Evolutionary conservation across 169 alveolate species (phyloP), one percentile per base, ranked within the genome.

Genomic region (Plasmodium malariae): DNA sequence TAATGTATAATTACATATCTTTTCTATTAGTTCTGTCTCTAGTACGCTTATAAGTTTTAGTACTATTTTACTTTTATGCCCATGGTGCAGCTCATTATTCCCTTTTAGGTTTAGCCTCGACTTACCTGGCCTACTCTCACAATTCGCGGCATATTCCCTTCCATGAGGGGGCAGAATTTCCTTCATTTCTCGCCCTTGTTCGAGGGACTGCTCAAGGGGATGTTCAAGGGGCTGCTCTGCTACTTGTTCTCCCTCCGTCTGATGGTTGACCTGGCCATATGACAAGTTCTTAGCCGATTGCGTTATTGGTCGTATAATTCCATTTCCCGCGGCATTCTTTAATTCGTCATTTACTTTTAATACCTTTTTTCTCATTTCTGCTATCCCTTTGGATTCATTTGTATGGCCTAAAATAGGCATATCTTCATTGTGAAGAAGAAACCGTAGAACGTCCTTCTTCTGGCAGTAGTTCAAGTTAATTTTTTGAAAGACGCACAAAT

Each of bases 1-100:
- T 55, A 60, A n/a, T 24, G 78, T 78, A 69, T 78, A 54, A 37
- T 54, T 78, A 1, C 55, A n/a, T 17, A 78, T 78, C 1, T 69
- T 62, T 54, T 78, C 89, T 21, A 78, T 43, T 32, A 62, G 30
- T 14, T 49, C 28, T 14, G 30, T 60, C 4, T 78, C 65, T 2
- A 26, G 14, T 7, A 78, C 74, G 11, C 24, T 78, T 7, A 78
- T 63, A 32, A 28, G 28, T 28, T 54, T 40, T 7, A 78, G 9
- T 17, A 17, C 3, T 34, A 2, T 7, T 30, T 9, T 32, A 1
- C 14, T 63, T 21, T 57, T 57, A 19, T 21, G 4, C 2, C 17
- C 26, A 57, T 21, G 11, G 26, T 12, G 17, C 26, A 21, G 40
- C 26, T 57, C 68, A 55, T 5, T 28, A 0, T 6, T 49, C 26